Conservation (phyloP, 2,329 filamentous ascomycete genomes). For the Akanthomyces uredinophilus region DNA sequence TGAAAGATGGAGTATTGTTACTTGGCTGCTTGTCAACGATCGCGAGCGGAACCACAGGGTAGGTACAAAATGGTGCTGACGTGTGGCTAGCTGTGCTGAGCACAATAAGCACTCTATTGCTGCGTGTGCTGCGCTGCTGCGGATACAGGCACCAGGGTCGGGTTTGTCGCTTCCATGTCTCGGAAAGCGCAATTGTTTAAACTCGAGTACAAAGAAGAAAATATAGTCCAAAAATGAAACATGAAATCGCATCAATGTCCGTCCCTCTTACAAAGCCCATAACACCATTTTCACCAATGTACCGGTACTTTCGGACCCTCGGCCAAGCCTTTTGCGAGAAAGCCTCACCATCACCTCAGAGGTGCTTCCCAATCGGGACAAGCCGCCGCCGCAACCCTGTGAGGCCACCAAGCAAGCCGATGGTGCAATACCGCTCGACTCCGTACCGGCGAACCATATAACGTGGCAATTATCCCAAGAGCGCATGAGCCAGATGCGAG, state of each 20-base stretch:
- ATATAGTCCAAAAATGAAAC: not conserved
- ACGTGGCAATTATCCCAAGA: not conserved
- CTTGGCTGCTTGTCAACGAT: slow-evolving; percentile 3
- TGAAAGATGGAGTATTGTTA: not conserved
- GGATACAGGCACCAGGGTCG: not conserved
- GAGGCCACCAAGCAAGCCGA: slow-evolving; percentile 2
- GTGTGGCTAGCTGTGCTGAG: not conserved
- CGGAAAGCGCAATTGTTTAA: no score
- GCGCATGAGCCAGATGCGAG: not conserved
- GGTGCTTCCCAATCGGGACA: slow-evolving; percentile 2
- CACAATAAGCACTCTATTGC: not conserved
- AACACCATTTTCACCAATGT: not conserved
- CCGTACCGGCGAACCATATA: not conserved
- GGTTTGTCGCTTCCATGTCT: no score
- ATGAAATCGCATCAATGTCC: not conserved
- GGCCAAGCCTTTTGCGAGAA: slow-evolving; percentile 10
- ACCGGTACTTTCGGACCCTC: slow-evolving; percentile 13
- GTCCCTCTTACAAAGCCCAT: not conserved
- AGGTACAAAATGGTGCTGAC: not conserved
- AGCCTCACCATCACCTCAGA: slow-evolving; percentile 12
- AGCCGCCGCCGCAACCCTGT: not conserved
- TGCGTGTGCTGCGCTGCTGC: not conserved
- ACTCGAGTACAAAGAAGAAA: not conserved
- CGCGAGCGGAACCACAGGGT: slow-evolving; percentile 9
- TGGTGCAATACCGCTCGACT: slow-evolving; percentile 14